A percentile compares a stretch with the other conserved stretches of the same genome.
Evolutionary conservation across 1,139 yeast genomes (phyloP).

Genomic region (Arxiozyma slooffiae): DNA sequence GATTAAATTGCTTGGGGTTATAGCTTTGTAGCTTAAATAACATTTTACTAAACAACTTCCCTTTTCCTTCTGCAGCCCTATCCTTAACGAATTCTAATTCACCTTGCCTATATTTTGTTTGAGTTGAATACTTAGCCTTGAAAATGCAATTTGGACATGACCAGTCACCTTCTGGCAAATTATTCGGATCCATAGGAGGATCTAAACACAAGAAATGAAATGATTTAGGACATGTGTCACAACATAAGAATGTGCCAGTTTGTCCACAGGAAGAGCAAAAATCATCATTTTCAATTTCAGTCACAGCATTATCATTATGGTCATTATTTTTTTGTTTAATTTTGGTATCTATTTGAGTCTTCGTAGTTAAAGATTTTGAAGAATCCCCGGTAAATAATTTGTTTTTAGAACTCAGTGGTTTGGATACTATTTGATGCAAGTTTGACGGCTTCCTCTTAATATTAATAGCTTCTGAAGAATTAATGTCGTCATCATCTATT

Average conservation of each 20-base stretch:
- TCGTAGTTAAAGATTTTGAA: slow-evolving; percentile 11
- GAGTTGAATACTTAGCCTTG: slow-evolving; percentile 26
- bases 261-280: slow-evolving; percentile 84
- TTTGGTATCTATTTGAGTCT: slow-evolving; percentile 5
- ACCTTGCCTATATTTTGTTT: slow-evolving; percentile 16
- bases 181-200: slow-evolving; percentile 71
- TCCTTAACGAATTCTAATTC: slow-evolving; percentile 18
- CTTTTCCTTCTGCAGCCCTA: slow-evolving; percentile 11
- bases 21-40: slow-evolving; percentile 46
- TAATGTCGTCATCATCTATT: slow-evolving; percentile 7
- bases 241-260: slow-evolving; percentile 79
- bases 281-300: slow-evolving; percentile 57
- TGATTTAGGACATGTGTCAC: slow-evolving; percentile 86
- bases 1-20: slow-evolving; percentile 63
- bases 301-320: slow-evolving; percentile 9
- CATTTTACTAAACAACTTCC: slow-evolving; percentile 51
- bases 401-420: slow-evolving; percentile 11
- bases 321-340: slow-evolving; percentile 8
- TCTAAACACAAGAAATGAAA: slow-evolving; percentile 87
- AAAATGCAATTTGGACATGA: slow-evolving; percentile 64
- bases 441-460: neutral
- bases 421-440: slow-evolving; percentile 14
- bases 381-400: slow-evolving; percentile 5
- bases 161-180: slow-evolving; percentile 86
- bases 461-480: neutral